These are phyloP conservation scores for Parietichytrium sp. DNA, from an alignment of 108 stramenopile genomes.

Conservation along the genomic window DNA sequence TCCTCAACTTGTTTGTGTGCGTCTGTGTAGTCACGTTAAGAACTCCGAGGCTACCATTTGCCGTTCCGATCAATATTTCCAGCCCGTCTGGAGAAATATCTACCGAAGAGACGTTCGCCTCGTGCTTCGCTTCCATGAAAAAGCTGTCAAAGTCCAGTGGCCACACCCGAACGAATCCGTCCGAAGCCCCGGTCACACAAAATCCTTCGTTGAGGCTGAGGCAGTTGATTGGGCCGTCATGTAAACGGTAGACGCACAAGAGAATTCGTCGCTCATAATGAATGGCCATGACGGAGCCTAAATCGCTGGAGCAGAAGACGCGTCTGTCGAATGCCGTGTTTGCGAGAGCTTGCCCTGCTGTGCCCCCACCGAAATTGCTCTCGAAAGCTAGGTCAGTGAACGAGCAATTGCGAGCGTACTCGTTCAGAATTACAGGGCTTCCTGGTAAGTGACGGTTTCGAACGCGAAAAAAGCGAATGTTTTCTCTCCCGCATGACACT, in stretches of 20 bases:
- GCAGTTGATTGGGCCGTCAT: conserved; percentile 55
- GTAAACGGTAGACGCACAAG: conserved; percentile 60
- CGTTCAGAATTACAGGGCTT: conserved; percentile 60
- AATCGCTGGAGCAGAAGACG: conserved; percentile 41
- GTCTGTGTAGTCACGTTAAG: conserved; percentile 57
- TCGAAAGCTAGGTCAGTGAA: conserved; percentile 65
- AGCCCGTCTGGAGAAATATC: conserved; percentile 41
- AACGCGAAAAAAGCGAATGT: conserved; percentile 68
- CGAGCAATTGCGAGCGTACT: conserved; percentile 54
- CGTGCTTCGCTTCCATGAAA: conserved; percentile 62
- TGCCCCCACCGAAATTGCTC: background rate
- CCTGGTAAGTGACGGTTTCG: conserved; percentile 59
- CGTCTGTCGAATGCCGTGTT: background rate
- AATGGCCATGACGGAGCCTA: conserved; percentile 60
- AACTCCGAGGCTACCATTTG: conserved; percentile 49
- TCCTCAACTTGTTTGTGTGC: conserved; percentile 57
- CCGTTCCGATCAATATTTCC: conserved; percentile 39
- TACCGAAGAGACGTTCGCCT: conserved; percentile 12
- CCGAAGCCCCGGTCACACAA: conserved; percentile 57
- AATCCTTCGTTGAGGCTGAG: conserved; percentile 55
- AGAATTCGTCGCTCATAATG: conserved; percentile 52
- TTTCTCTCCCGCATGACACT: conserved; percentile 66
- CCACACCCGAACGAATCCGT: conserved; percentile 63
- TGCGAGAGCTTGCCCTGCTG: background rate
- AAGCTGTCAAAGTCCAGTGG: conserved; percentile 65